Conservation (phyloP, 371 early-diverging fungal species). For the Mucor racemosus region DNA sequence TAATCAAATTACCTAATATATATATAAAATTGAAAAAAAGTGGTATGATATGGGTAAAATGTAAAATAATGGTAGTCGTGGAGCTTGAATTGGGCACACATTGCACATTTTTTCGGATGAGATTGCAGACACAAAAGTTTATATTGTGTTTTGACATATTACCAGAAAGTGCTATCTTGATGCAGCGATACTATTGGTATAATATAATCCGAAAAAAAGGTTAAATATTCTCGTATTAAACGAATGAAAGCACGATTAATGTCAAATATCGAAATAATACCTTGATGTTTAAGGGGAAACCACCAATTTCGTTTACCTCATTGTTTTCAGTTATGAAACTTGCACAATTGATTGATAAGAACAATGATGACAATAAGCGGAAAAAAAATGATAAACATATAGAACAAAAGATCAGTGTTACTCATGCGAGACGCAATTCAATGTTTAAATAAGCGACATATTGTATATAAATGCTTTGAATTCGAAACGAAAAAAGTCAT, state of each 20-base stretch:
- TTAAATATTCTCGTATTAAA: not conserved
- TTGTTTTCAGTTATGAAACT: not conserved
- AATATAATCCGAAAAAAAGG: not conserved
- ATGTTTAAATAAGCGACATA: not conserved
- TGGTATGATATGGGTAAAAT: conserved; percentile 13
- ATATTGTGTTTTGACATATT: not conserved
- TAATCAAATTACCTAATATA: not conserved
- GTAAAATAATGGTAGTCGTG: not conserved
- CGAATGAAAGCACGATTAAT: not conserved
- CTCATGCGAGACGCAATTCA: not conserved
- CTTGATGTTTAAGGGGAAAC: too few species aligned
- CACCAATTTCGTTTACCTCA: not conserved
- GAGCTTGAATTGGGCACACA: conserved; percentile 1
- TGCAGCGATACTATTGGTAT: not conserved
- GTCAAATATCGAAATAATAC: too few species aligned
- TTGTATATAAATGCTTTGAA: not conserved
- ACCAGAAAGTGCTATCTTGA: not conserved
- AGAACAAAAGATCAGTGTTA: conserved; percentile 6
- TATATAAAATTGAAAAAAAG: conserved; percentile 8
- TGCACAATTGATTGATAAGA: not conserved
- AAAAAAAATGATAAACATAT: not conserved
- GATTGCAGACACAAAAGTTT: not conserved
- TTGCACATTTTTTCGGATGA: conserved; percentile 3
- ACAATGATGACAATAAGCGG: not conserved
- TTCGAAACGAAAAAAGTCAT: not conserved